Evolutionary conservation across 2,329 filamentous ascomycete species (phyloP), one percentile per base, ranked within the genome.

Genomic region (Colletotrichum musae): DNA sequence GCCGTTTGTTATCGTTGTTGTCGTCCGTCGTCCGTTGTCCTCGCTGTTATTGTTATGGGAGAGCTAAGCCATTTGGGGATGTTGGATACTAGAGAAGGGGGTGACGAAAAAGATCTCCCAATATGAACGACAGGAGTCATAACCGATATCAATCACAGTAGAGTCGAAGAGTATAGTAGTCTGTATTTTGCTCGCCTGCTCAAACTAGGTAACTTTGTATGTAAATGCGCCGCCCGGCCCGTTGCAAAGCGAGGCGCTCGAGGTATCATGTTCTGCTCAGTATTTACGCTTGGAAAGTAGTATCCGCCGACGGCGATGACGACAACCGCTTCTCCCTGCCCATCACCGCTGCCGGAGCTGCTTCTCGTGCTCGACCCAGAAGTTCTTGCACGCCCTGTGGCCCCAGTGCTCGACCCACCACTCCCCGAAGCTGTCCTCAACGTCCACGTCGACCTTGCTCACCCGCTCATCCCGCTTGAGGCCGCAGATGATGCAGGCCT

Each of bases 331-430:
- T 21, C 24, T 13, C 18, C 5, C 12, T 7, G 21, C 43, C n/a
- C 52, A 10, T 78, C 74, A 96, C 75, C 92, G 87, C 74, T 93
- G 91, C 72, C 89, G 88, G 72, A 97, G 82, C 67, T 86, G 85
- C 61, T 85, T 85, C 78, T 93, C 93, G 78, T 97, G 92, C 74
- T 92, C 86, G 68, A 92, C 83, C 95, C 95, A 98, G 76, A 97
- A 97, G 71, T 92, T 92, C 77, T 89, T 89, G 80, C 95, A 98
- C 21, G 89, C 88, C 71, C 89, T 84, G 80, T 95, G 93, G 0
- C 92, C 94, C 92, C 94, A 95, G 78, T 95, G 92, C 53, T 98
- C 94, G 50, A 92, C 85, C 95, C 95, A 98, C 94, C 94, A 98
- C 82, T 98, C 95, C 13, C 94, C 94, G 84, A 98, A 98, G 78